Conservation (phyloP, 1,139 yeast genomes). For the Wickerhamomyces sp. region DNA sequence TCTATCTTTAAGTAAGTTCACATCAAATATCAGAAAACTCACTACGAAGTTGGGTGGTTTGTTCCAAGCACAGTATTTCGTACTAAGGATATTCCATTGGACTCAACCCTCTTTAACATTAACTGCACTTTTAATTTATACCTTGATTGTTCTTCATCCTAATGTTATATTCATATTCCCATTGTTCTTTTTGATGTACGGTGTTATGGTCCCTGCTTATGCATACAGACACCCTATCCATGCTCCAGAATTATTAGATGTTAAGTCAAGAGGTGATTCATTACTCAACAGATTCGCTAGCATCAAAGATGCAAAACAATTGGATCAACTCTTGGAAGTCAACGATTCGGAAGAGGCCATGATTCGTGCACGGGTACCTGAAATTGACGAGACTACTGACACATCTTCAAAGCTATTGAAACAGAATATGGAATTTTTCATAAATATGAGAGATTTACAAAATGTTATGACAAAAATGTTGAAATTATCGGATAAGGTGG, state of each 20-base stretch:
- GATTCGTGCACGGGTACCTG: constrained; percentile 18
- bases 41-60: constrained; percentile 50
- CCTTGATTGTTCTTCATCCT: constrained; percentile 66
- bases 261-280: constrained; percentile 52
- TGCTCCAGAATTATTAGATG: constrained; percentile 37
- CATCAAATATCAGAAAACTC: constrained; percentile 47
- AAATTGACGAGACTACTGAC: constrained; percentile 16
- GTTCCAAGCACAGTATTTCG: constrained; percentile 52
- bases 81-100: constrained; percentile 59
- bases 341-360: constrained; percentile 19
- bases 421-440: constrained; percentile 32
- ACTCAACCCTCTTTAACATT: constrained; percentile 56
- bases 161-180: constrained; percentile 66
- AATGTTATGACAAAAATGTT: constrained; percentile 57
- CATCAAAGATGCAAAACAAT: constrained; percentile 11
- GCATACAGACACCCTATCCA: constrained; percentile 63
- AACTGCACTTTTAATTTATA: constrained; percentile 45
- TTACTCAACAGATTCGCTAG: constrained; percentile 46
- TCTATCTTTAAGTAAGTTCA: constrained; percentile 45
- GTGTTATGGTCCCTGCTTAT: constrained; percentile 69
- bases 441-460: constrained; percentile 40
- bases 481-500: constrained; percentile 46
- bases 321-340: constrained; percentile 13
- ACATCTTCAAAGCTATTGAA: constrained; percentile 23
- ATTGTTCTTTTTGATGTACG: constrained; percentile 48